Conservation (phyloP, 2,329 filamentous ascomycete genomes). For the Cercospora sojina region DNA sequence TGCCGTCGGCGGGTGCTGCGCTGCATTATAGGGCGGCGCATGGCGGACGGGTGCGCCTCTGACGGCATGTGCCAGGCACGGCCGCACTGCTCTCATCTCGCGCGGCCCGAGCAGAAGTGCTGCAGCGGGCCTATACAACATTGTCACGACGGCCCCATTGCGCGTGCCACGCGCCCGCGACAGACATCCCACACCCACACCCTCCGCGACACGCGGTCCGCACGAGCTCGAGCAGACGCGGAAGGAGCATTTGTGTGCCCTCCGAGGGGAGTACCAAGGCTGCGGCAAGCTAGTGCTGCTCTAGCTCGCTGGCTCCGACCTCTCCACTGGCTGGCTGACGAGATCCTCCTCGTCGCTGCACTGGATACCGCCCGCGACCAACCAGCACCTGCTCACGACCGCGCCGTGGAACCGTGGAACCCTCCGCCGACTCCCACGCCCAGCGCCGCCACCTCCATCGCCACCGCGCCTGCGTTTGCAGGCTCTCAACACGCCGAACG, state of each 20-base stretch:
- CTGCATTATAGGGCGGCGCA: not conserved
- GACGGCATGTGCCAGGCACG: not conserved
- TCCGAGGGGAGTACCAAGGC: not conserved
- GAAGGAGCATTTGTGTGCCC: not conserved
- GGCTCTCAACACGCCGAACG: not conserved
- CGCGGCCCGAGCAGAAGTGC: not conserved
- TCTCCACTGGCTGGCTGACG: not conserved
- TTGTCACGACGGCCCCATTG: not conserved
- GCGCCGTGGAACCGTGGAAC: not conserved
- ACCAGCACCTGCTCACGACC: not conserved
- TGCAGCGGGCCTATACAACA: not conserved
- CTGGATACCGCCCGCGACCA: not conserved
- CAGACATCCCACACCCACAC: not conserved
- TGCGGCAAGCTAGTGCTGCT: not conserved
- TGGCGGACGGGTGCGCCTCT: not conserved
- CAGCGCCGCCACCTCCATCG: not conserved
- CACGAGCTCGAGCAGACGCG: not conserved
- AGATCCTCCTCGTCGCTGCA: not conserved
- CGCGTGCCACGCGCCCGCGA: not conserved
- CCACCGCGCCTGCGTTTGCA: not conserved
- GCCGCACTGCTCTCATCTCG: not conserved
- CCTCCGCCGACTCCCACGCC: not conserved
- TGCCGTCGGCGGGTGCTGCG: not conserved
- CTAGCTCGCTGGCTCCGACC: not conserved
- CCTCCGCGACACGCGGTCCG: not conserved